Conservation (phyloP, 192 early-diverging fungal species). For the Backusella luteola region DNA sequence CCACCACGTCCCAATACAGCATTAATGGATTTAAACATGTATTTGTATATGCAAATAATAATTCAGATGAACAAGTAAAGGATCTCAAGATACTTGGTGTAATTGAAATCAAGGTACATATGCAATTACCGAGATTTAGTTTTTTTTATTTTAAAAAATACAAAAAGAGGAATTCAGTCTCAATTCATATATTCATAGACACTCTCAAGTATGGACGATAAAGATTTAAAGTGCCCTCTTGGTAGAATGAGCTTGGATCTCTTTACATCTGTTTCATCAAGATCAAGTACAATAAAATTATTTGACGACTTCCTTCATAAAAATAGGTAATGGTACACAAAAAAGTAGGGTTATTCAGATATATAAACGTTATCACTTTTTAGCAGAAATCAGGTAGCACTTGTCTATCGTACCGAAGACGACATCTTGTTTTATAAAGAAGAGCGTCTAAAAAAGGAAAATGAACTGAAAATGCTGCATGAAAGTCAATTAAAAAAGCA, state of each 20-base stretch:
- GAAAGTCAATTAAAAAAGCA: neutral
- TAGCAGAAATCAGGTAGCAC: neutral
- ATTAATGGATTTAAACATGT: neutral
- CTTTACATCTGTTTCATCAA: slow-evolving; percentile 8
- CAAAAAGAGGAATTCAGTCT: neutral
- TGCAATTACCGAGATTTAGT: neutral
- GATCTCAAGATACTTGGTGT: slow-evolving; percentile 3
- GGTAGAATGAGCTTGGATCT: neutral
- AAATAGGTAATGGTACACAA: neutral
- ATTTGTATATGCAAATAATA: neutral
- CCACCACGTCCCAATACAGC: neutral
- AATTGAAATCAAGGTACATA: neutral
- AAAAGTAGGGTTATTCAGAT: neutral
- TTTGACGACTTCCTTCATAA: neutral
- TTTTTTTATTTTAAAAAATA: neutral
- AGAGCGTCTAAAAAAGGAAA: neutral
- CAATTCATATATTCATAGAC: neutral
- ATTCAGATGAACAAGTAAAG: neutral
- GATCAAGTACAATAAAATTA: neutral
- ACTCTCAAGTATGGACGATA: neutral
- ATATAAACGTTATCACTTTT: neutral
- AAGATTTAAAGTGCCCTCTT: neutral
- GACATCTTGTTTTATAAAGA: neutral
- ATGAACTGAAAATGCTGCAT: neutral
- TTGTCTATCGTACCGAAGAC: neutral